phyloP scores from a whole-genome alignment of 2,329 filamentous ascomycete genomes.

The Iodosphaeria phyllophila region DNA sequence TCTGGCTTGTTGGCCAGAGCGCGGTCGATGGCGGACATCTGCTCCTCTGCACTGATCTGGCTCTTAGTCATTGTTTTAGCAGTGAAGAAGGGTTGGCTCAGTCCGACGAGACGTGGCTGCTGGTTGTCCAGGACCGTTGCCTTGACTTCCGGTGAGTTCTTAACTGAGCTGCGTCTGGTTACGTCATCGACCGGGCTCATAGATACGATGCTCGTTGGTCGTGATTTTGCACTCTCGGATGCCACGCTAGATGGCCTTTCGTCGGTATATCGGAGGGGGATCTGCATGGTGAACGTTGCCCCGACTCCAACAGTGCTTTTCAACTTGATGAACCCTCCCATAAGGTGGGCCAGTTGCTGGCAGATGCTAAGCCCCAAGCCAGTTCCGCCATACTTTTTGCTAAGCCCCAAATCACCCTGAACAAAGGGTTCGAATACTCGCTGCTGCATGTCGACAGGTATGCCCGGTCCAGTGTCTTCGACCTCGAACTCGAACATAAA shows the following conservation, averaged over 20 bases:
- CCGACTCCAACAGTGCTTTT: conserved; percentile 55
- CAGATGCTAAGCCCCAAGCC: conserved; percentile 80
- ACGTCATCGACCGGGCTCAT: conserved; percentile 23
- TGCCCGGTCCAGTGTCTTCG: conserved; percentile 73
- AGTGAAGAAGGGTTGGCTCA: conserved; percentile 68
- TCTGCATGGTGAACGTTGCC: conserved; percentile 65
- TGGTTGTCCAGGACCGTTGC: conserved; percentile 38
- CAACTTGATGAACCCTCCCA: conserved; percentile 61
- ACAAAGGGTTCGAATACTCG: conserved; percentile 90
- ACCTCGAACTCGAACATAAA: conserved; percentile 76
- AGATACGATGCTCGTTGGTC: conserved; percentile 27
- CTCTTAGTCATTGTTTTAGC: conserved; percentile 17
- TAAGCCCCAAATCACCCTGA: conserved; percentile 76
- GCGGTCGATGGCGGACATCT: conserved; percentile 44
- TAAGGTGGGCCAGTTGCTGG: conserved; percentile 64
- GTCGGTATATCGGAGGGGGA: conserved; percentile 61
- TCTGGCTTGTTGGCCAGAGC: conserved; percentile 42
- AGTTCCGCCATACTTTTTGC: conserved; percentile 79
- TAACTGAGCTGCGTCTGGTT: conserved; percentile 13
- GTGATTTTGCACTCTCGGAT: conserved; percentile 32
- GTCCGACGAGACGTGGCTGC: conserved; percentile 62
- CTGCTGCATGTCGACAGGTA: conserved; percentile 56
- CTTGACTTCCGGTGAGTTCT: conserved; percentile 12
- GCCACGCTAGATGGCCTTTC: conserved; percentile 38
- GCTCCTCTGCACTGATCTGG: conserved; percentile 29